Evolutionary conservation across 352 stramenopile genomes (phyloP).

Genomic region (Phytopythium helicoides): DNA sequence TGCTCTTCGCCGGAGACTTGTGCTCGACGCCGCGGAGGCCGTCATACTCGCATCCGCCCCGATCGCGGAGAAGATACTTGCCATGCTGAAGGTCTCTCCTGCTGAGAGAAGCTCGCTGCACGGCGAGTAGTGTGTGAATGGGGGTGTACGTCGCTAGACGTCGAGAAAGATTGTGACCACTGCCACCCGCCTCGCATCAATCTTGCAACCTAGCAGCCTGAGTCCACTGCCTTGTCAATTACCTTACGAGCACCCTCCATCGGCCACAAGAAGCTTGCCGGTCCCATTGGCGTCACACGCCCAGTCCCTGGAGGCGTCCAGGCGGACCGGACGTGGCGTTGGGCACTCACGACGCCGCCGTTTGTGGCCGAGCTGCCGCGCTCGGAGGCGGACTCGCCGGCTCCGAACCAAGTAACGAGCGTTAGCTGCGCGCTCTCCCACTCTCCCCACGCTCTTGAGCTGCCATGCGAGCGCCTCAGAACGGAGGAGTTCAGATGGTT

Average conservation of each 20-base stretch:
- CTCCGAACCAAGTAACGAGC: not conserved
- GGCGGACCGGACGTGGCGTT: conserved; percentile 3
- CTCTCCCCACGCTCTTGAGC: conserved; percentile 2
- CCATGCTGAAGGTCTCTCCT: conserved; percentile 2
- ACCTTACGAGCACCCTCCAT: too few species aligned
- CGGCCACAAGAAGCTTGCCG: too few species aligned
- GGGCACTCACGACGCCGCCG: conserved; percentile 5
- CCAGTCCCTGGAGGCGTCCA: too few species aligned
- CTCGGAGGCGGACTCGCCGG: too few species aligned
- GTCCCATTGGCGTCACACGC: too few species aligned
- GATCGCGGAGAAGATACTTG: conserved; percentile 5
- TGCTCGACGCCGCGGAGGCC: not conserved
- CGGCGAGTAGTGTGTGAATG: conserved; percentile 5
- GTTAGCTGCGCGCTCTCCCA: conserved; percentile 1
- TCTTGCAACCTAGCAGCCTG: too few species aligned
- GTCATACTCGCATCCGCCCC: not conserved
- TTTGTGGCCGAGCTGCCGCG: conserved; percentile 3
- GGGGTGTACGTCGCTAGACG: conserved; percentile 38
- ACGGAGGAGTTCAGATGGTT: conserved; percentile 7
- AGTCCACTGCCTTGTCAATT: too few species aligned
- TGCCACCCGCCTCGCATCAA: not conserved
- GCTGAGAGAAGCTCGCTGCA: conserved; percentile 1
- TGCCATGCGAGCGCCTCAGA: too few species aligned
- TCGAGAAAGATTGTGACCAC: conserved; percentile 32
- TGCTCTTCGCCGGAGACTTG: conserved; percentile 1